Evolutionary conservation across 495 filamentous ascomycete species (phyloP).

Genomic region (Neurospora sp.): DNA sequence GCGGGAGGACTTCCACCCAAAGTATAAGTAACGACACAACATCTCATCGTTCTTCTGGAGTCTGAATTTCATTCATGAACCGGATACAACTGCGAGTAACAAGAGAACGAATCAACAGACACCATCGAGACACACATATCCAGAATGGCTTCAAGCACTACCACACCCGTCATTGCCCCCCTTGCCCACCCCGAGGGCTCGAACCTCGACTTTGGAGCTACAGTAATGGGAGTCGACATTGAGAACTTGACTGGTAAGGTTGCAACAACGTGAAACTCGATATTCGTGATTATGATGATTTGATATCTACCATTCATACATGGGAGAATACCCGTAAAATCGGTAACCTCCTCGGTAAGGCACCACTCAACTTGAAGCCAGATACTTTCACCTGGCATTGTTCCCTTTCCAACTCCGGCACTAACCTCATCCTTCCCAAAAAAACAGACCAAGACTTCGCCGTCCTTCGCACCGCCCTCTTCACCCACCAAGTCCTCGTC

Average conservation of each 20-base stretch:
- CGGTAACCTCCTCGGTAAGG: slow-evolving; percentile 47
- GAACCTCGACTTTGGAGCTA: slow-evolving; percentile 48
- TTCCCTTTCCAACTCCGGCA: not conserved
- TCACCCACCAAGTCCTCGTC: slow-evolving; percentile 52
- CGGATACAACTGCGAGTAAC: not conserved
- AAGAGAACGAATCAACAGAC: not conserved
- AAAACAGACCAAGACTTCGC: slow-evolving; percentile 47
- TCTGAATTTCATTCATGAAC: not conserved
- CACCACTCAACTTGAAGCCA: not conserved
- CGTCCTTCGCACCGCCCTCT: slow-evolving; percentile 49
- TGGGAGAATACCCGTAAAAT: slow-evolving; percentile 44
- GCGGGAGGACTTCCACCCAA: not conserved
- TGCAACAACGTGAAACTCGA: not conserved
- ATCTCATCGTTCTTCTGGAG: not conserved
- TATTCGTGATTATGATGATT: slow-evolving; percentile 8
- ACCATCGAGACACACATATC: not conserved
- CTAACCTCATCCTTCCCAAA: not conserved
- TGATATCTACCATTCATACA: slow-evolving; percentile 6
- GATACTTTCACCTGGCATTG: not conserved
- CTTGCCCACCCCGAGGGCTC: slow-evolving; percentile 36
- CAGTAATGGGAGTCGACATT: slow-evolving; percentile 44
- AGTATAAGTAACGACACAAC: not conserved
- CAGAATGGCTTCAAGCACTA: not conserved
- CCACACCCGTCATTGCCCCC: slow-evolving; percentile 24
- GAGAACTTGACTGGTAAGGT: slow-evolving; percentile 47